phyloP scores from a whole-genome alignment of 1,139 yeast species.

The Zygoascus sp. region DNA sequence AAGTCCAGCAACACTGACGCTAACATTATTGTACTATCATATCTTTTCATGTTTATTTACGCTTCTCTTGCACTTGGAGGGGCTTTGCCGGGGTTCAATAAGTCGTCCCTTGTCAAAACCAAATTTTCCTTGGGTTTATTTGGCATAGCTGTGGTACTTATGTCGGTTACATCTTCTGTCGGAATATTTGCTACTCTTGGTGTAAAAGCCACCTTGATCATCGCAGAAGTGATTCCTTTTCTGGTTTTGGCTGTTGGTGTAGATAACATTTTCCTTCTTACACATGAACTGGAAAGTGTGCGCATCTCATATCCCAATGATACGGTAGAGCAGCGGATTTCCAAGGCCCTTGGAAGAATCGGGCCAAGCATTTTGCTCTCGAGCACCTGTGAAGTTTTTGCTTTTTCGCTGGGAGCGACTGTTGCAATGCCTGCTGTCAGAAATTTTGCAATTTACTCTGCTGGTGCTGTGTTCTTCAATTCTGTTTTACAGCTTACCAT shows the following conservation, averaged over 20 bases:
- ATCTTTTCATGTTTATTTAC: slow-evolving; percentile 82
- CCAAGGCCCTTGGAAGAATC: slow-evolving; percentile 61
- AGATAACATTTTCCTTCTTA: slow-evolving; percentile 82
- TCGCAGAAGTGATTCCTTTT: slow-evolving; percentile 97
- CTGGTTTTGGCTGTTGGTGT: slow-evolving; percentile 90
- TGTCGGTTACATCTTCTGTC: slow-evolving; percentile 76
- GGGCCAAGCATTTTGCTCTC: slow-evolving; percentile 87
- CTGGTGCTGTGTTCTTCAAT: slow-evolving; percentile 77
- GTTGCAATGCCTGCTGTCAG: slow-evolving; percentile 95
- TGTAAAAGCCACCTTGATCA: slow-evolving; percentile 79
- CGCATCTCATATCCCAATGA: slow-evolving; percentile 44
- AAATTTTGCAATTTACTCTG: slow-evolving; percentile 87
- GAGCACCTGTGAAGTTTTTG: slow-evolving; percentile 67
- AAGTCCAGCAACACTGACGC: slow-evolving; percentile 78
- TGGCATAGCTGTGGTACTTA: slow-evolving; percentile 73
- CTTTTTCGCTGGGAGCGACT: slow-evolving; percentile 71
- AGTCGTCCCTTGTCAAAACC: slow-evolving; percentile 47
- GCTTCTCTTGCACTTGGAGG: slow-evolving; percentile 83
- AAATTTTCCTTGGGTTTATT: slow-evolving; percentile 72
- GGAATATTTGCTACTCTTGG: slow-evolving; percentile 70
- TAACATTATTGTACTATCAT: slow-evolving; percentile 65
- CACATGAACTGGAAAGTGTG: slow-evolving; percentile 66
- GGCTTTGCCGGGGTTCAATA: slow-evolving; percentile 33
- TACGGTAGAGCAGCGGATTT: slow-evolving; percentile 50
- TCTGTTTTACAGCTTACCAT: slow-evolving; percentile 75